Evolutionary conservation across 2,329 filamentous ascomycete genomes (phyloP), one percentile per base, ranked within the genome.

Genomic region (Sporothrix brasiliensis): DNA sequence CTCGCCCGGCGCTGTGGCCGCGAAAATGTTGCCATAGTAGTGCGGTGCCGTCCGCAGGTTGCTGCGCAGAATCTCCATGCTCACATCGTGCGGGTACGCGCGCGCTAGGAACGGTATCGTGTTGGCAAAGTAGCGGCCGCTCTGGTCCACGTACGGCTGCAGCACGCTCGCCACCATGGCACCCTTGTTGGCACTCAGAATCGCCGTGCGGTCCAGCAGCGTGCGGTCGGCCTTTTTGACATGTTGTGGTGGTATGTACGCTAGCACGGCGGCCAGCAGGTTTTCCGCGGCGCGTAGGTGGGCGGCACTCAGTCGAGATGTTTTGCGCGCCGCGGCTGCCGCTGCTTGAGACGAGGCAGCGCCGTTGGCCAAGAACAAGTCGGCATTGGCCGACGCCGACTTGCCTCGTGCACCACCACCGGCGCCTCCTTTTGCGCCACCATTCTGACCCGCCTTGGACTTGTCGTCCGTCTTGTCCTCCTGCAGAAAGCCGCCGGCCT

Each of bases 91-190:
- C 0, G 88, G 84, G 75, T 89, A 92, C 67, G 87, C 85, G 69
- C 89, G 86, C 9, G 88, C 87, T 34, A 97, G 81, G 75, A 97
- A 91, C 0, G 94, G 94, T 63, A 97, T 80, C 63, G 97, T 90
- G 78, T 90, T 95, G 39, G 91, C 85, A 72, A 89, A 87, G 67
- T 87, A 86, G 73, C 87, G 83, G 54, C 89, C 86, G 77, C 89
- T 85, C 76, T 87, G 82, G 76, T 89, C 83, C 73, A 88, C 81
- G 79, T 89, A 87, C 0, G 93, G 92, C 78, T 95, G 93, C 71
- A 97, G 82, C 14, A 96, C 89, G 78, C 92, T 94, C 6, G 93
- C 88, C 13, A 95, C 77, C 86, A 97, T 92, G 54, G 91, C 90
- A 44, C 89, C 83, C 76, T 88, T 89, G 78, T 90, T 85, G 71